Conservation (phyloP, 1,139 yeast genomes). For the Chernovozyma aurita region DNA sequence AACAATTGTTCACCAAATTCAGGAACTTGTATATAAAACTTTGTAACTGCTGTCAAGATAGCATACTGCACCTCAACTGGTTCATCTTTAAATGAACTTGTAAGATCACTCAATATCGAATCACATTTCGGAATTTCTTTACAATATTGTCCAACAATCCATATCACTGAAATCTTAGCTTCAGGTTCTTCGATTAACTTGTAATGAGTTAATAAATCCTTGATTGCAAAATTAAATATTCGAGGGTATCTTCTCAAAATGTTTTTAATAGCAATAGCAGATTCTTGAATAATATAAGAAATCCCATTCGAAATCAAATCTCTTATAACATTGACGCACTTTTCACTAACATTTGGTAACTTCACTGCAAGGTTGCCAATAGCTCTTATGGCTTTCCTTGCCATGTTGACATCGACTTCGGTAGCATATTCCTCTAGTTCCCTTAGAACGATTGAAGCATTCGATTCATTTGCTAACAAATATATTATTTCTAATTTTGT, state of each 20-base stretch:
- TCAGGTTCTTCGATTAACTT: slow-evolving; percentile 67
- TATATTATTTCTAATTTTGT: slow-evolving; percentile 87
- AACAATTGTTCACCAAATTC: slow-evolving; percentile 53
- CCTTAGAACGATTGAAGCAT: slow-evolving; percentile 57
- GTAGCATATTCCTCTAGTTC: slow-evolving; percentile 86
- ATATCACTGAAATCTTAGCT: slow-evolving; percentile 71
- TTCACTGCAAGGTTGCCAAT: slow-evolving; percentile 87
- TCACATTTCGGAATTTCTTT: slow-evolving; percentile 45
- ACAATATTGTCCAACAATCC: slow-evolving; percentile 81
- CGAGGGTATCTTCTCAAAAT: slow-evolving; percentile 73
- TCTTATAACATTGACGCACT: slow-evolving; percentile 60
- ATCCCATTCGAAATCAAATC: slow-evolving; percentile 63
- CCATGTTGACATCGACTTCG: slow-evolving; percentile 81
- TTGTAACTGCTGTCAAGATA: slow-evolving; percentile 69
- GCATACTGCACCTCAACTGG: slow-evolving; percentile 71
- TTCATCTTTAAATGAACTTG: slow-evolving; percentile 52
- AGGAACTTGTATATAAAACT: slow-evolving; percentile 59
- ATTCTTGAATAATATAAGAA: slow-evolving; percentile 76
- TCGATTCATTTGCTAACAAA: slow-evolving; percentile 63
- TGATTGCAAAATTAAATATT: slow-evolving; percentile 33
- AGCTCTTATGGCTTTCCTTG: slow-evolving; percentile 82
- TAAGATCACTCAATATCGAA: slow-evolving; percentile 41
- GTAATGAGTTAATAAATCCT: slow-evolving; percentile 39
- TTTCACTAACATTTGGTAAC: slow-evolving; percentile 48
- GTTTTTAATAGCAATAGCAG: slow-evolving; percentile 70